Percentiles rank a stretch among this genome's conserved stretches.
phyloP scores from a whole-genome alignment of 2,329 filamentous ascomycete species.

The Kalaharituber pfeilii region DNA sequence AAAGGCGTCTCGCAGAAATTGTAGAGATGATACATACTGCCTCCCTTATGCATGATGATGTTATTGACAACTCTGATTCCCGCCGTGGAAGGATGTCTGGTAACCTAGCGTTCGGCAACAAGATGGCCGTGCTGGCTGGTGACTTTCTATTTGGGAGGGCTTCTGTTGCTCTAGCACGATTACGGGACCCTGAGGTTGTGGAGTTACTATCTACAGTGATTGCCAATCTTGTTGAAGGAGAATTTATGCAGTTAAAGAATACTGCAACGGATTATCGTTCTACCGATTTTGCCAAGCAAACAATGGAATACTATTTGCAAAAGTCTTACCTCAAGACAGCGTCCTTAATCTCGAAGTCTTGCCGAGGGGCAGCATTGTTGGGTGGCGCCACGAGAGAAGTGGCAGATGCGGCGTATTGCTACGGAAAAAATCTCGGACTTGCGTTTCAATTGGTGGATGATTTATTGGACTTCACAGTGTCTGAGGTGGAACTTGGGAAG shows the following conservation, averaged over 20 bases:
- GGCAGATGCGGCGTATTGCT: slow-evolving; percentile 78
- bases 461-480: slow-evolving; percentile 90
- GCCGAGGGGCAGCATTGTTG: slow-evolving; percentile 71
- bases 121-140: slow-evolving; percentile 96
- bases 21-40: slow-evolving; percentile 95
- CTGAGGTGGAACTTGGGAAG: slow-evolving; percentile 72
- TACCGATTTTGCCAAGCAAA: slow-evolving; percentile 73
- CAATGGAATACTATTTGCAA: slow-evolving; percentile 82
- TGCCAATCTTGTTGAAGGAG: slow-evolving; percentile 90
- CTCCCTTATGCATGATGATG: slow-evolving; percentile 91
- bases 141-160: slow-evolving; percentile 88
- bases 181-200: slow-evolving; percentile 84
- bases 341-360: slow-evolving; percentile 89
- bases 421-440: slow-evolving; percentile 82
- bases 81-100: slow-evolving; percentile 72
- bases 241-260: slow-evolving; percentile 99
- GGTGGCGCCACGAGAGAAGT: slow-evolving; percentile 60
- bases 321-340: slow-evolving; percentile 98
- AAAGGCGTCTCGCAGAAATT: slow-evolving; percentile 84
- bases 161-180: slow-evolving; percentile 75
- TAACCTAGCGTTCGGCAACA: slow-evolving; percentile 93
- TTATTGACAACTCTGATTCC: slow-evolving; percentile 81
- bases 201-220: slow-evolving; percentile 92
- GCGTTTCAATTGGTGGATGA: slow-evolving; percentile 97
- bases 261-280: slow-evolving; percentile 73